phyloP scores from a whole-genome alignment of 345 rosid genomes.

The Trapa incisa region DNA sequence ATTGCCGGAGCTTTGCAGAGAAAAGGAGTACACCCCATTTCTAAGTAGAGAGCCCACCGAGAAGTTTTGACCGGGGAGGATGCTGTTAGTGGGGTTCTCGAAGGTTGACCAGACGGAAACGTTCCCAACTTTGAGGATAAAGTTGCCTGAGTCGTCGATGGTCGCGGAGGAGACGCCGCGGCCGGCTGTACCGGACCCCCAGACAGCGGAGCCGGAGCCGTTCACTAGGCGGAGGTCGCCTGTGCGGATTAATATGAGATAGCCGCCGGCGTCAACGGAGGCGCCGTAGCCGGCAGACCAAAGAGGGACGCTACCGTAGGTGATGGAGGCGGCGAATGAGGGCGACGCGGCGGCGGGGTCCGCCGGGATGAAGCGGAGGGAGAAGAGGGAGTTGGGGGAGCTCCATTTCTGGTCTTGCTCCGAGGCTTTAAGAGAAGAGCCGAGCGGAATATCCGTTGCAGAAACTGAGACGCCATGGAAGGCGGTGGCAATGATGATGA shows the following conservation, averaged over 20 bases:
- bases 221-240: slow-evolving; percentile 49
- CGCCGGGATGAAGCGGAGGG: slow-evolving; percentile 25
- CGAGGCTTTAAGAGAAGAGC: slow-evolving; percentile 35
- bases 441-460: slow-evolving; percentile 15
- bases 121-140: slow-evolving; percentile 16
- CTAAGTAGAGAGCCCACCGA: slow-evolving; percentile 12
- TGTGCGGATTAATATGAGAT: slow-evolving; percentile 29
- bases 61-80: slow-evolving; percentile 43
- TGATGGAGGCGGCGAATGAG: slow-evolving; percentile 31
- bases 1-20: slow-evolving; percentile 26
- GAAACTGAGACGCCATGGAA: background rate
- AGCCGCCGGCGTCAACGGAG: slow-evolving; percentile 33
- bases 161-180: slow-evolving; percentile 38
- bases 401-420: slow-evolving; percentile 22
- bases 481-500: background rate
- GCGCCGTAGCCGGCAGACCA: slow-evolving; percentile 36
- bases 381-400: slow-evolving; percentile 31
- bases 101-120: slow-evolving; percentile 47
- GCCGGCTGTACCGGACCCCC: slow-evolving; percentile 37
- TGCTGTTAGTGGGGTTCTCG: slow-evolving; percentile 28
- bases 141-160: slow-evolving; percentile 39
- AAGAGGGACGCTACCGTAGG: slow-evolving; percentile 32
- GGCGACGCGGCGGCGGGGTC: slow-evolving; percentile 14
- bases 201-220: slow-evolving; percentile 41
- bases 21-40: slow-evolving; percentile 41